Evolutionary conservation across 1,139 yeast species (phyloP), one percentile per base, ranked within the genome.

Genomic region (Sugiyamaella japonica): DNA sequence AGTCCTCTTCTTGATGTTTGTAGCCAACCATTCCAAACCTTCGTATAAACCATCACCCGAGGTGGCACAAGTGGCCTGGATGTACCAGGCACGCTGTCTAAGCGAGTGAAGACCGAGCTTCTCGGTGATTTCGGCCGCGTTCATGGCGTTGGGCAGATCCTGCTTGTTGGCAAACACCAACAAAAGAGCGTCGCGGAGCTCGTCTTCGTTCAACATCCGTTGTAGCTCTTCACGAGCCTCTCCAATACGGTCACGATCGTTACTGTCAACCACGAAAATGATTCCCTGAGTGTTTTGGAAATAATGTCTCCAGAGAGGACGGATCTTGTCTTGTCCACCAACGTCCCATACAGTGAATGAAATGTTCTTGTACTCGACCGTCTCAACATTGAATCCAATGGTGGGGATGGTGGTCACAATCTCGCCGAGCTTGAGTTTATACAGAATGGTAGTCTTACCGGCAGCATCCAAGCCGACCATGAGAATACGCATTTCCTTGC

Each of bases 311-410:
- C 96, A 89, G 75, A 89, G 80, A 57, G 96, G 95, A 79, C 96
- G 86, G 72, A 89, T 88, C 80, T 89, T 89, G 76, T 87, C 95
- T 80, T 89, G 96, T 83, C 96, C 96, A 85, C 96, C 96, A 70
- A 89, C 96, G 82, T 89, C 96, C 96, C 96, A 89, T 64, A 89
- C 96, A 62, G 96, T 89, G 80, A 89, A 89, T 48, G 95, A 85
- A 73, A 89, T 88, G 84, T 89, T 89, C 81, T 88, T 88, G 81
- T 89, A 89, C 77, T 89, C 96, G 67, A 89, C 95, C 62, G 96
- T 89, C 76, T 89, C 96, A 64, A 89, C 96, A 74, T 89, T 89
- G 84, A 89, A 89, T 69, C 95, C 96, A 73, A 89, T 88, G 64
- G 96, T 89, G 73, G 96, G 96, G 70, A 89, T 88, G 57, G 96